phyloP scores from a whole-genome alignment of 257 asterid genomes.

The Marsdenia floribunda region DNA sequence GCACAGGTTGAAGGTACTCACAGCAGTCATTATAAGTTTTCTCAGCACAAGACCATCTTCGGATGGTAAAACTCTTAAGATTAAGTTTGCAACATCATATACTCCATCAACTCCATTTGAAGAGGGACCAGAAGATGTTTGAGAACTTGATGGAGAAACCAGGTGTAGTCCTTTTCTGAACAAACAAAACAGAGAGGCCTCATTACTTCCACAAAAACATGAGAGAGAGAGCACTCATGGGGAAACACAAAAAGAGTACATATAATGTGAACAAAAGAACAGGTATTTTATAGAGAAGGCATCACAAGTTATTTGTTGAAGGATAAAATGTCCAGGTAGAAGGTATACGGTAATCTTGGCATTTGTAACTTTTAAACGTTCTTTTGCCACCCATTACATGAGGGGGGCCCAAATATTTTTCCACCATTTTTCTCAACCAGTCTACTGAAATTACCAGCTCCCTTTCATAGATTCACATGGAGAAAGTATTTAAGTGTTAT shows the following conservation, averaged over 20 bases:
- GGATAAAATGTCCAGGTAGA: background rate
- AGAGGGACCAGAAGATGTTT: slow-evolving; percentile 37
- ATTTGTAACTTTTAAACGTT: background rate
- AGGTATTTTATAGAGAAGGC: background rate
- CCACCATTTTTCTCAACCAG: background rate
- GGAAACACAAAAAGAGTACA: background rate
- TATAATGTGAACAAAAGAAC: background rate
- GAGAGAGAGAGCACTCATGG: background rate
- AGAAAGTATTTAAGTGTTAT: background rate
- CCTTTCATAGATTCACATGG: background rate
- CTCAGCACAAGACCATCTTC: slow-evolving; percentile 77
- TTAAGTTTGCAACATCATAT: slow-evolving; percentile 57
- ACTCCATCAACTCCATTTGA: slow-evolving; percentile 39
- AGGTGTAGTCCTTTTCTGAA: slow-evolving; percentile 58
- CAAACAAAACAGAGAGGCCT: slow-evolving; percentile 16
- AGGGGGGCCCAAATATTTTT: background rate
- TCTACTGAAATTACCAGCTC: background rate
- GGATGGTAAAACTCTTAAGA: slow-evolving; percentile 68
- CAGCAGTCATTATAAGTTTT: slow-evolving; percentile 84
- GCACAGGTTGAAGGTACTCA: slow-evolving; percentile 29
- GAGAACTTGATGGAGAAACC: slow-evolving; percentile 38
- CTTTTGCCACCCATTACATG: background rate
- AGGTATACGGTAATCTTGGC: background rate
- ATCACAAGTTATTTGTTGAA: background rate
- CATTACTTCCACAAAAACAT: slow-evolving; percentile 11